phyloP scores from a whole-genome alignment of 2,329 filamentous ascomycete species.

The Paramyrothecium sp. region DNA sequence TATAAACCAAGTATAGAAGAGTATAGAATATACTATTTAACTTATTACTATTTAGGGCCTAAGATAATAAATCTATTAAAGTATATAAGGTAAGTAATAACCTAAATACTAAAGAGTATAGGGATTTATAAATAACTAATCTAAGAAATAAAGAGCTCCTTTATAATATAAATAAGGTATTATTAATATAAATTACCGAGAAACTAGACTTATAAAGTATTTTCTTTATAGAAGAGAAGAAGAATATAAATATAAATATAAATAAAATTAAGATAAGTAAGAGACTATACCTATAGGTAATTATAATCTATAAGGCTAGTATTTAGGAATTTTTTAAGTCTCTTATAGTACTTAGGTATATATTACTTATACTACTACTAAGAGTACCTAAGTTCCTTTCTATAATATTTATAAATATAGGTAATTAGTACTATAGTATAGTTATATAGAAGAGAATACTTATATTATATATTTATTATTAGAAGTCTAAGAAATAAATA shows the following conservation, averaged over 20 bases:
- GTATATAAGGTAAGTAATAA: neutral
- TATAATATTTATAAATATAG: constrained; percentile 4
- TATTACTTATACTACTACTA: neutral
- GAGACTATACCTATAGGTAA: neutral
- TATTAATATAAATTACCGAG: neutral
- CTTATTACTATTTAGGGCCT: neutral
- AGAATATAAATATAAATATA: too few species aligned
- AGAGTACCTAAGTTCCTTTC: constrained; percentile 1
- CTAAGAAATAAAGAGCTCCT: neutral
- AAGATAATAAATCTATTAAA: neutral
- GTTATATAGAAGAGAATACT: constrained; percentile 4
- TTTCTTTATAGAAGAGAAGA: neutral
- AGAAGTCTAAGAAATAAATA: constrained; percentile 5
- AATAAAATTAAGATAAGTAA: too few species aligned
- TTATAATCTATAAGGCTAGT: neutral
- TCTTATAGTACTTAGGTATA: too few species aligned
- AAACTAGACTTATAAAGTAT: neutral
- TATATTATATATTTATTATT: constrained; percentile 5
- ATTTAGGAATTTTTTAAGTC: neutral
- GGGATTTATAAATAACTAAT: neutral
- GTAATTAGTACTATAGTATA: neutral
- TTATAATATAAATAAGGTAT: neutral
- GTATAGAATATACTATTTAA: neutral
- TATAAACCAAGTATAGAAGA: neutral
- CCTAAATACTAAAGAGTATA: neutral